These are phyloP conservation scores for Eucalyptus dawsonii DNA, from an alignment of 345 rosid genomes.

Conservation along the genomic window DNA sequence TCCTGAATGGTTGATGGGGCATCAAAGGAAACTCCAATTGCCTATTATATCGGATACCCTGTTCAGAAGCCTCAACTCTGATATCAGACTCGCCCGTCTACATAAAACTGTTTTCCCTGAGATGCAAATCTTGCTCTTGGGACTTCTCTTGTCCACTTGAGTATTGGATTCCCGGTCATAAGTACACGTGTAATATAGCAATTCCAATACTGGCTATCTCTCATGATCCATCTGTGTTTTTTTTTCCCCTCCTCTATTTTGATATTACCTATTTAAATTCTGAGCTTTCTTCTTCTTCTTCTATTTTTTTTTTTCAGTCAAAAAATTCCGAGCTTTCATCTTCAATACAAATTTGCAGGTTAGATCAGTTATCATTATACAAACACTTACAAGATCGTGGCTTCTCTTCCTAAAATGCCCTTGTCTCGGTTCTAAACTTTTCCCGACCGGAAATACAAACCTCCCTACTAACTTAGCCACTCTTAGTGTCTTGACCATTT, in stretches of 20 bases:
- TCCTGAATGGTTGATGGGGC: too few relatives aligned
- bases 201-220: neutral
- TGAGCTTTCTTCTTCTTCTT: neutral
- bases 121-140: neutral
- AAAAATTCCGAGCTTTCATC: neutral
- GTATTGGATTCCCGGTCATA: neutral
- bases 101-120: neutral
- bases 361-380: neutral
- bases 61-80: too few relatives aligned
- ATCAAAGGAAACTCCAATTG: too few relatives aligned
- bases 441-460: neutral
- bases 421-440: neutral
- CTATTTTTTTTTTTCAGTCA: too few relatives aligned
- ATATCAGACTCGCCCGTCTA: neutral
- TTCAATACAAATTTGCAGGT: neutral
- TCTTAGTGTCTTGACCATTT: neutral
- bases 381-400: neutral
- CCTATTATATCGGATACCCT: too few relatives aligned
- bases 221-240: neutral
- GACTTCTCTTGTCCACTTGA: neutral
- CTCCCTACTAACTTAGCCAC: neutral
- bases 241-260: neutral
- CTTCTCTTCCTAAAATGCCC: neutral
- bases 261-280: neutral
- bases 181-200: neutral